Evolutionary conservation across 495 filamentous ascomycete species (phyloP).

Genomic region (Penicillium paradoxum): DNA sequence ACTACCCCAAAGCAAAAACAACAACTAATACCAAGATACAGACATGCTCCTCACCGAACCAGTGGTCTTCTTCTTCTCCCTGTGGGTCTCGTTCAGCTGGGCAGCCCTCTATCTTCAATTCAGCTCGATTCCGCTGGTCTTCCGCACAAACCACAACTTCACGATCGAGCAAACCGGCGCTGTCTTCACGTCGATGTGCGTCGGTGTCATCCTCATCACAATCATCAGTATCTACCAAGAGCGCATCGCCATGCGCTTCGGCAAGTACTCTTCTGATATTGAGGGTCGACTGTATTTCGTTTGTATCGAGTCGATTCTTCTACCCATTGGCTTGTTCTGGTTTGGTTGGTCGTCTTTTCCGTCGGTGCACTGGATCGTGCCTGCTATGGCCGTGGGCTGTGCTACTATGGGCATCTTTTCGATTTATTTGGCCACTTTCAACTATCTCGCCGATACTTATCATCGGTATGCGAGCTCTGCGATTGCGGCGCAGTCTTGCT

Average conservation of each 20-base stretch:
- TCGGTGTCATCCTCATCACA: slow-evolving; percentile 65
- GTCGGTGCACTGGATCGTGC: slow-evolving; percentile 71
- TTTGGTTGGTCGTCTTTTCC: slow-evolving; percentile 71
- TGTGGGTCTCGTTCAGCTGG: slow-evolving; percentile 91
- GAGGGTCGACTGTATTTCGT: slow-evolving; percentile 81
- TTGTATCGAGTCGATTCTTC: slow-evolving; percentile 63
- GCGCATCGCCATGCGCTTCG: slow-evolving; percentile 38
- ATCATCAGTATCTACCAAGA: slow-evolving; percentile 73
- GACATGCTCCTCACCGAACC: slow-evolving; percentile 83
- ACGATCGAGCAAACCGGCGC: slow-evolving; percentile 60
- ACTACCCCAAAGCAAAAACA: neutral
- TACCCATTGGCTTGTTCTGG: slow-evolving; percentile 77
- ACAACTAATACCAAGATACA: slow-evolving; percentile 15
- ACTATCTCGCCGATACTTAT: slow-evolving; percentile 91
- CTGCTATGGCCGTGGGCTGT: slow-evolving; percentile 62
- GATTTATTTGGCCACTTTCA: slow-evolving; percentile 87
- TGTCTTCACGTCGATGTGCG: slow-evolving; percentile 70
- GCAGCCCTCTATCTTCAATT: slow-evolving; percentile 84
- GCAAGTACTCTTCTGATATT: slow-evolving; percentile 50
- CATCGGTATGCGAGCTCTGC: slow-evolving; percentile 80
- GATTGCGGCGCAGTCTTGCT: slow-evolving; percentile 80
- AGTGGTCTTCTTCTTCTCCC: slow-evolving; percentile 89
- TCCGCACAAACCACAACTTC: slow-evolving; percentile 64
- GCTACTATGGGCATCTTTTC: slow-evolving; percentile 86
- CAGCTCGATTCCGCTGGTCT: slow-evolving; percentile 72